Evolutionary conservation across 83 land plant species (phyloP), one percentile per base, ranked within the genome.

Genomic region (Diphasiastrum complanatum): DNA sequence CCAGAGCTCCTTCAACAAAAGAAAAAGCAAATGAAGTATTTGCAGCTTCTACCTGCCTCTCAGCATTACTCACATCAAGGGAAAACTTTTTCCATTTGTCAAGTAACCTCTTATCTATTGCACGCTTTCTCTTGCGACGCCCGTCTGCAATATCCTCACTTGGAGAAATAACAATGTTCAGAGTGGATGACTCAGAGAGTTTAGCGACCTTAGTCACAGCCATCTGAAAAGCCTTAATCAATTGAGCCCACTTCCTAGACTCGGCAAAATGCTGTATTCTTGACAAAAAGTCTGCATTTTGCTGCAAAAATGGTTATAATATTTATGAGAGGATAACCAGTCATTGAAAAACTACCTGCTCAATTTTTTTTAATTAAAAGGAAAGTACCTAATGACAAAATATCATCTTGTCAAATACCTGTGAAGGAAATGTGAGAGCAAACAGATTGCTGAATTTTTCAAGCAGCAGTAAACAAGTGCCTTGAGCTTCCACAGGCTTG

Each of bases 1-100:
- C 79, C 67, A 95, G 74, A 24, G 81, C 85, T 28, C 99, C 99
- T 78, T 95, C 99, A 6, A 95, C 79, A 74, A 86, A 95, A 5
- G 85, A 77, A 65, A 95, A 95, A 2, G 87, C 52, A 81, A 89
- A 84, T 19, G 78, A 75, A 30, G 77, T 69, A 40, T 65, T 60
- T 18, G 99, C 78, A 8, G 80, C 64, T 58, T 46, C 65, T 51
- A 82, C 76, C 64, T 84, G 86, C 26, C 78, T 62, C 49, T 48
- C 64, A 47, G 82, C 86, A 35, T 56, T 49, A 26, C 70, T 65
- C 41, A 89, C 68, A 20, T 76, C 77, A 8, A 55, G 11, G 20
- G 84, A 68, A 65, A 93, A 86, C 5, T 71, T 51, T 5, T 76
- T 69, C 99, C 99, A 93, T 24, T 60, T 56, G 45, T 68, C 63